Conservation (phyloP, 108 stramenopile genomes). For the Cyclotella baltica region DNA sequence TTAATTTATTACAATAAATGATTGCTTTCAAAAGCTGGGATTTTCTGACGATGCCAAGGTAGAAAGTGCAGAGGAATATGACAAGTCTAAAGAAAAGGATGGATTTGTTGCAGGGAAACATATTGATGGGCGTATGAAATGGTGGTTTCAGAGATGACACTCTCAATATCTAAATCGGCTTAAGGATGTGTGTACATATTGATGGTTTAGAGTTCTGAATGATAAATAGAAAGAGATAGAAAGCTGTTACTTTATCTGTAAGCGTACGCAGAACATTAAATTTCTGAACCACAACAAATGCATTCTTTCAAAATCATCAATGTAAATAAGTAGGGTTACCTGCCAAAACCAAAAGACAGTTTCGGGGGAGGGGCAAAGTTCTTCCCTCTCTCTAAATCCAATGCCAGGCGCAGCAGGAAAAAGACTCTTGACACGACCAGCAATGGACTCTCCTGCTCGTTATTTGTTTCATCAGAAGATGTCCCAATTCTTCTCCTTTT, state of each 20-base stretch:
- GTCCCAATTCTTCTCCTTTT: slow-evolving; percentile 46
- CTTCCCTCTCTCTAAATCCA: slow-evolving; percentile 60
- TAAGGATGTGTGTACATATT: background rate
- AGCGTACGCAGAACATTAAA: too few relatives aligned
- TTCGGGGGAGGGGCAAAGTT: slow-evolving; percentile 70
- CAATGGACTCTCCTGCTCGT: slow-evolving; percentile 51
- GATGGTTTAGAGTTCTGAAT: background rate
- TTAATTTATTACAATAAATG: background rate
- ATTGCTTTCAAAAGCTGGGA: slow-evolving; percentile 55
- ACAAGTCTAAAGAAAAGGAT: slow-evolving; percentile 83
- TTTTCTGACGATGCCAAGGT: slow-evolving; percentile 72
- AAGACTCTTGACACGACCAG: slow-evolving; percentile 62
- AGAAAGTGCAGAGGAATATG: slow-evolving; percentile 74
- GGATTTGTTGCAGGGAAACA: slow-evolving; percentile 91
- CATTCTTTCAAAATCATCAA: too few relatives aligned
- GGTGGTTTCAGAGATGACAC: slow-evolving; percentile 74
- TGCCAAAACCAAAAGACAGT: slow-evolving; percentile 68
- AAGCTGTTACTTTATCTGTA: too few relatives aligned
- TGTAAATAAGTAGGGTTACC: background rate
- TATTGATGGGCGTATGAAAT: slow-evolving; percentile 71
- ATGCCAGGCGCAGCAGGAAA: slow-evolving; percentile 54
- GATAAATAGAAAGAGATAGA: background rate
- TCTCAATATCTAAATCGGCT: background rate
- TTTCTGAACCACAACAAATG: too few relatives aligned
- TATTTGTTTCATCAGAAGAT: slow-evolving; percentile 11